Base-by-base conservation (phyloP, 345 rosid species). In the Syzygium grande region DNA sequence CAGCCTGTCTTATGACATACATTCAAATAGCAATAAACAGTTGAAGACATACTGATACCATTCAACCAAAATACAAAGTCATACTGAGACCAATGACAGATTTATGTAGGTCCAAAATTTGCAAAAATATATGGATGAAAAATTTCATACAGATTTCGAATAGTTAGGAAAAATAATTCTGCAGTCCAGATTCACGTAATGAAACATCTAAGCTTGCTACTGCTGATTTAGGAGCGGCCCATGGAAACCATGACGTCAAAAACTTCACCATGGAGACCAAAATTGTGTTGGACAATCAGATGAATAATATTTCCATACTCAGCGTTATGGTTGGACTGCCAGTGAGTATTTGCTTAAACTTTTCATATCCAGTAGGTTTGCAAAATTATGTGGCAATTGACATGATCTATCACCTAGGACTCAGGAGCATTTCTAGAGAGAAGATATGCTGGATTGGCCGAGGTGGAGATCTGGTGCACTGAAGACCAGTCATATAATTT, bases 271-370 rank as follows among this genome's bases (percentile, higher is more conserved):
- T 95, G 87, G 94, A 92, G 34, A 86, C 77, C 80, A 91, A 92
- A n/a, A 87, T 95, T 73, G 83, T 17, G 52, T 89, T 96, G 87
- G 83, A 4, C 11, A 87, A 88, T 87, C 97, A 95, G 86, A 73
- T 90, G 53, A 97, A 93, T 92, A 93, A 94, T 89, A 90, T 96
- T 54, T 94, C 99, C 43, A 91, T 96, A 83, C 95, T 97, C 11
- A 95, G 99, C 30, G 98, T 90, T 29, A 92, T 95, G 97, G 99
- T 95, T 90, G 99, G 99, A 87, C 86, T 97, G 89, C 99, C 97
- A 92, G 99, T 96, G 94, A 87, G 51, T 52, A 68, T 68, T 51
- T 51, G 51, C 80, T 51, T 1, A 78, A 55, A 34, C 15, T 10
- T 43, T 53, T 89, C 27, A 23, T 22, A 68, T 68, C 46, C 46